These are phyloP conservation scores for Cadophora sp. DNA, from an alignment of 2,329 filamentous ascomycete species.

Conservation along the genomic window DNA sequence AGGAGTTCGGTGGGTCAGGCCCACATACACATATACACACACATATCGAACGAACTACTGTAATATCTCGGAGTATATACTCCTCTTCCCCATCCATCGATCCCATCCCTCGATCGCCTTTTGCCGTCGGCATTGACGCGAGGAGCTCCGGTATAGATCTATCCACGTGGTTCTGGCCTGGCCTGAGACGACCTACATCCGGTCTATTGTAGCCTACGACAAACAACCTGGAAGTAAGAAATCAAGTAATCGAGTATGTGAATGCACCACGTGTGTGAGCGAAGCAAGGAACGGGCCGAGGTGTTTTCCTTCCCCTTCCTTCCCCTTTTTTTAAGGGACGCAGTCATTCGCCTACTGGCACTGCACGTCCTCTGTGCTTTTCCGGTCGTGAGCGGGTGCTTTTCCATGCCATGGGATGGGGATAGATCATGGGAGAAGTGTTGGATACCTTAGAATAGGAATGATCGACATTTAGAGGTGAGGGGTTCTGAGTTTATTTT, in stretches of 20 bases:
- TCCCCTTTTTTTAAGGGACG: neutral
- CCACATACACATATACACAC: neutral
- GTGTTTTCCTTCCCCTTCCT: neutral
- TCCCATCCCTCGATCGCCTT: neutral
- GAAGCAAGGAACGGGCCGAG: neutral
- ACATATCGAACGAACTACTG: neutral
- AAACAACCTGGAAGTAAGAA: no score
- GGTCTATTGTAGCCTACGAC: no score
- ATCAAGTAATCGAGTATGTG: no score
- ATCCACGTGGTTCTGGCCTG: no score
- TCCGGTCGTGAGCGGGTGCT: no score
- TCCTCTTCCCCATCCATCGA: neutral
- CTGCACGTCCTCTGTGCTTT: neutral
- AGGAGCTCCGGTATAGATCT: neutral
- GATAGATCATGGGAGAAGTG: no score
- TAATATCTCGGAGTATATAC: neutral
- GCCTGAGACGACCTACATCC: no score
- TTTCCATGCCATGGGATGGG: no score
- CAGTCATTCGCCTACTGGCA: neutral
- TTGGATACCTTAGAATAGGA: no score
- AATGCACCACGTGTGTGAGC: neutral
- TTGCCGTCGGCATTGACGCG: slow-evolving; percentile 13
- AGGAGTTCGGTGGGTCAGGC: neutral
- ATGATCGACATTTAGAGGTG: no score
- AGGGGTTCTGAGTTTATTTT: no score